Evolutionary conservation across 2,329 filamentous ascomycete species (phyloP).

Genomic region (Alternaria hordeiaustralica): DNA sequence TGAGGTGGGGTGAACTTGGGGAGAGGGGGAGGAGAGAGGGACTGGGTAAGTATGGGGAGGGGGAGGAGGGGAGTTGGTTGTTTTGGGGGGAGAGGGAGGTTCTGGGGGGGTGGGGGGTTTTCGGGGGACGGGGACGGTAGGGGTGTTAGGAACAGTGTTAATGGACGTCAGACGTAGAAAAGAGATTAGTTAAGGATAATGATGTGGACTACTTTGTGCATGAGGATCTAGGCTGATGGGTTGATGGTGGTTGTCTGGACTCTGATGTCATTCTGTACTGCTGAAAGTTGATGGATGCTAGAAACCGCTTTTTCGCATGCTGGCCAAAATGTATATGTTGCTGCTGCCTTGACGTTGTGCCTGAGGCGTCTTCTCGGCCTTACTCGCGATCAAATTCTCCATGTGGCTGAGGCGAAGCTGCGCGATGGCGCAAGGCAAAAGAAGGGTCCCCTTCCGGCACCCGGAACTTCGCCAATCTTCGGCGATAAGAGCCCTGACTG

Average conservation of each 20-base stretch:
- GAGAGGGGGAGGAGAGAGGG: conserved; percentile 75
- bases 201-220: too few species aligned
- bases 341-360: not conserved
- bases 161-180: too few species aligned
- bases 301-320: too few species aligned
- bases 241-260: too few species aligned
- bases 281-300: too few species aligned
- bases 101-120: conserved; percentile 68
- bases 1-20: conserved; percentile 77
- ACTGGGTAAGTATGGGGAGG: conserved; percentile 73
- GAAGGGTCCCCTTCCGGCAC: conserved; percentile 1
- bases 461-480: conserved; percentile 8
- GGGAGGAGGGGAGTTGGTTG: conserved; percentile 68
- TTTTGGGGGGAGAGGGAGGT: conserved; percentile 73
- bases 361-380: not conserved
- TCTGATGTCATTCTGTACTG: too few species aligned
- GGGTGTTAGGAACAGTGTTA: too few species aligned
- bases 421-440: conserved; percentile 7
- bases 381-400: not conserved
- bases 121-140: conserved; percentile 28
- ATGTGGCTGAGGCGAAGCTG: not conserved
- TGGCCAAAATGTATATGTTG: too few species aligned
- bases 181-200: too few species aligned
- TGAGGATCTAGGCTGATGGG: too few species aligned
- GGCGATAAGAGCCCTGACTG: conserved; percentile 10